Base-by-base conservation (phyloP, 139 green algal species). In the Spirogloea muscicola region DNA sequence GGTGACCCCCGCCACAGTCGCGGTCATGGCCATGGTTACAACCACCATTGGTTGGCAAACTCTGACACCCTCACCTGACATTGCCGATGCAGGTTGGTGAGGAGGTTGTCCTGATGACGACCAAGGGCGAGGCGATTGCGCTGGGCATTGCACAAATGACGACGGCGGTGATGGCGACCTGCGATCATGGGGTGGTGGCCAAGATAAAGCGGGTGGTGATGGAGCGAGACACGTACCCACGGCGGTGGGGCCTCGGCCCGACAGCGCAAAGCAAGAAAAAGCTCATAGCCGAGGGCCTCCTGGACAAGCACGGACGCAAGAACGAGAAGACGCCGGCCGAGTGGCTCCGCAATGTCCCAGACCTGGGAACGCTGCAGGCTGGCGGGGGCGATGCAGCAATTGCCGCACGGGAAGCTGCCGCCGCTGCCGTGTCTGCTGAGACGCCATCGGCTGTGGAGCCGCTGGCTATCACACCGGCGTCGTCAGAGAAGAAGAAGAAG, bases 191-290 rank as follows among this genome's bases (percentile, higher is more conserved):
- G 33, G 90, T 89, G 58, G 94, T 97, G 25, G 94, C 94, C 34
- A 97, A 97, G 82, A 89, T 97, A 52, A 97, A 97, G 87, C 86
- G 93, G 7, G 93, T 98, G 0, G 94, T 99, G 64, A 98, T 99
- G 92, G 94, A 99, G 85, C 81, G 94, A 3, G 94, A 98, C 84
- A 98, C 94, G n/a, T 99, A 99, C 87, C 94, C 94, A 5, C 82
- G 94, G 18, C 81, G 89, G 68, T 96, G 92, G 92, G 93, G 93
- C 21, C 87, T 98, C 68, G 94, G 94, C 7, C 94, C 94, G 13
- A 93, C 91, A 58, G 92, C 94, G 5, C 80, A 90, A 63, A 84
- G 91, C 75, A 99, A 99, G 86, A 99, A 98, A 88, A 91, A 96
- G 89, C 85, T 98, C 37, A 92, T 97, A 49, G 85, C 87, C 4